Conservation (phyloP, 148 eudicot genomes). For the Beta vulgaris region DNA sequence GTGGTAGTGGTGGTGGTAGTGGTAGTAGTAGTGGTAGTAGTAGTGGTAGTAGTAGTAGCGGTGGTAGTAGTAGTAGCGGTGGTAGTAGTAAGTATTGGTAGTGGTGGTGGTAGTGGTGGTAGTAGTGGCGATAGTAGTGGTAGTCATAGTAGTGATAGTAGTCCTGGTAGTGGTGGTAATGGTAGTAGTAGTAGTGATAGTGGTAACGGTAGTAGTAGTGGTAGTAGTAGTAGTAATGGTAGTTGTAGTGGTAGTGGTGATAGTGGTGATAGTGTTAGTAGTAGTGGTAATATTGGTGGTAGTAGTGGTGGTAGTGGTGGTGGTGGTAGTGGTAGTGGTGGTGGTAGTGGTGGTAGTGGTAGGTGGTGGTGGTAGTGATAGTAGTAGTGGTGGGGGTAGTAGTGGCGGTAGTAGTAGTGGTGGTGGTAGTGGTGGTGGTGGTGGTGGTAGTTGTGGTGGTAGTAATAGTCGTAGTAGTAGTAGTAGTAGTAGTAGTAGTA, state of each 20-base stretch:
- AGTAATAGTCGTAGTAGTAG: slow-evolving; percentile 6
- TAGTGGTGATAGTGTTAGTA: slow-evolving; percentile 8
- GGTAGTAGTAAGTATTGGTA: neutral
- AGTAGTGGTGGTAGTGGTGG: slow-evolving; percentile 14
- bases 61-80: neutral
- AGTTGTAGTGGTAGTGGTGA: slow-evolving; percentile 14
- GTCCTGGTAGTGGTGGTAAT: slow-evolving; percentile 13
- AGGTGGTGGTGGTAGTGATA: neutral
- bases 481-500: slow-evolving; percentile 15
- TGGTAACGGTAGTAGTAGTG: neutral
- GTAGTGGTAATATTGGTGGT: slow-evolving; percentile 12
- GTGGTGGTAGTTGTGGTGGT: slow-evolving; percentile 3
- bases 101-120: neutral
- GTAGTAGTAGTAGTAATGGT: slow-evolving; percentile 17
- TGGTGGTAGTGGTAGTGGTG: slow-evolving; percentile 10
- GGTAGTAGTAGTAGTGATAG: slow-evolving; percentile 12
- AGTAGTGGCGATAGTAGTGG: slow-evolving; percentile 1
- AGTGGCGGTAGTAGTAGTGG: slow-evolving; percentile 4
- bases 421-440: slow-evolving; percentile 4
- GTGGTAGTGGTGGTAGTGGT: slow-evolving; percentile 15
- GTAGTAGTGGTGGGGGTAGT: neutral
- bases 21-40: neutral
- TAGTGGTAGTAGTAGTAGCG: neutral
- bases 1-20: slow-evolving; percentile 2
- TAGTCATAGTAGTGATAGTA: slow-evolving; percentile 14